Evolutionary conservation across 1,284 basidiomycete genomes (phyloP).

Genomic region (Tilletia indica): DNA sequence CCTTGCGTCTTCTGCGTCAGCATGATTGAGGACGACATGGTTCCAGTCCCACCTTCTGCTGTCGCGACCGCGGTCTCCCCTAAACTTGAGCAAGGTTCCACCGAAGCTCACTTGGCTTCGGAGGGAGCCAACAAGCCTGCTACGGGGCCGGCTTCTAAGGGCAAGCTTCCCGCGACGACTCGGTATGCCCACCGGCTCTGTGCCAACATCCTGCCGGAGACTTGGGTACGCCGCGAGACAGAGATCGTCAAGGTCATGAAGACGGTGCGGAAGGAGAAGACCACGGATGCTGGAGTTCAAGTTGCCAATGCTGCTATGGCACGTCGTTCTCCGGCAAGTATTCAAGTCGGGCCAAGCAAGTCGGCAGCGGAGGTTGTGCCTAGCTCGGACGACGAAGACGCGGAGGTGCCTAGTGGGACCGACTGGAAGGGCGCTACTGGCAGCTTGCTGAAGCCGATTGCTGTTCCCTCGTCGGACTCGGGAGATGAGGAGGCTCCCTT

Average conservation of each 20-base stretch:
- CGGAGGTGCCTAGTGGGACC: not conserved
- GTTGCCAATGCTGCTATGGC: not conserved
- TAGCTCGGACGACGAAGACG: not conserved
- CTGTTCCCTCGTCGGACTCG: constrained; percentile 3
- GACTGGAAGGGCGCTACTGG: not conserved
- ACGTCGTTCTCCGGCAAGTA: no score
- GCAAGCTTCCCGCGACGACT: constrained; percentile 25
- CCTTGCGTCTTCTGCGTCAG: constrained; percentile 57
- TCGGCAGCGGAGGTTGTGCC: not conserved
- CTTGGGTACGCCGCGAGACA: constrained; percentile 35
- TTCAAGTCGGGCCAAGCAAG: not conserved
- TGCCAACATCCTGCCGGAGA: constrained; percentile 51
- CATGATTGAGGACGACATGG: constrained; percentile 34
- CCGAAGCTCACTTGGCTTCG: not conserved
- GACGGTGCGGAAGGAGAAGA: constrained; percentile 16
- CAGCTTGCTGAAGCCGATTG: not conserved
- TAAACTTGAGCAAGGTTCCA: not conserved
- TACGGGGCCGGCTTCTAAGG: constrained; percentile 26
- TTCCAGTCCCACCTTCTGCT: constrained; percentile 27
- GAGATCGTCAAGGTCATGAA: constrained; percentile 1
- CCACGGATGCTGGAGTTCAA: constrained; percentile 22
- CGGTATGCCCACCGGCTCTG: constrained; percentile 51
- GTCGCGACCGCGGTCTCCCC: not conserved
- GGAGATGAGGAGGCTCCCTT: constrained; percentile 60
- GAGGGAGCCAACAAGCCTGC: not conserved